phyloP scores from a whole-genome alignment of 768 basidiomycete genomes.

The Kwoniella bestiolae region DNA sequence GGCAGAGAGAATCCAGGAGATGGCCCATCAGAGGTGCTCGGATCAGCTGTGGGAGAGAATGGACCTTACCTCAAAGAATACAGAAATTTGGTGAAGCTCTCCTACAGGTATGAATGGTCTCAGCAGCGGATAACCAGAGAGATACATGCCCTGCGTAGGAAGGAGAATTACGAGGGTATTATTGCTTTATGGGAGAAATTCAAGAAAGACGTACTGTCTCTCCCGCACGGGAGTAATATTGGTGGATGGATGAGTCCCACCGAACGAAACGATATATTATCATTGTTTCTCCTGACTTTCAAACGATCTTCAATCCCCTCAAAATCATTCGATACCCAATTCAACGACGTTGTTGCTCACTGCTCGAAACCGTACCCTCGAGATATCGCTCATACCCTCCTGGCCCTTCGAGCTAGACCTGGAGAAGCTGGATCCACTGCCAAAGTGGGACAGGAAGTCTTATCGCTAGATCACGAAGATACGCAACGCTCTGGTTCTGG shows the following conservation, averaged over 20 bases:
- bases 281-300: slow-evolving; percentile 16
- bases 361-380: slow-evolving; percentile 16
- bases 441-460: slow-evolving; percentile 13
- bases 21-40: neutral
- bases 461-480: slow-evolving; percentile 20
- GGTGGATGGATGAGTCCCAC: too few relatives aligned
- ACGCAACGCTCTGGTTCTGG: neutral
- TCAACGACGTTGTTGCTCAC: slow-evolving; percentile 6
- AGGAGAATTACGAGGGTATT: slow-evolving; percentile 9
- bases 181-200: slow-evolving; percentile 11
- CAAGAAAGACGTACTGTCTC: neutral
- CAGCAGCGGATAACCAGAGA: neutral
- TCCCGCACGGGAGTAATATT: neutral
- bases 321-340: neutral
- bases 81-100: neutral
- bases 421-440: neutral
- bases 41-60: neutral
- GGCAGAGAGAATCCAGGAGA: neutral
- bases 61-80: neutral
- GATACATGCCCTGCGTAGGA: slow-evolving; percentile 6
- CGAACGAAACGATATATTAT: slow-evolving; percentile 7
- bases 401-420: slow-evolving; percentile 17
- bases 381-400: neutral
- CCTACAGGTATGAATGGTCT: neutral
- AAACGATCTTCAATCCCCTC: slow-evolving; percentile 1